Conservation (phyloP, 2,329 filamentous ascomycete genomes). For the Colletotrichum viniferum region DNA sequence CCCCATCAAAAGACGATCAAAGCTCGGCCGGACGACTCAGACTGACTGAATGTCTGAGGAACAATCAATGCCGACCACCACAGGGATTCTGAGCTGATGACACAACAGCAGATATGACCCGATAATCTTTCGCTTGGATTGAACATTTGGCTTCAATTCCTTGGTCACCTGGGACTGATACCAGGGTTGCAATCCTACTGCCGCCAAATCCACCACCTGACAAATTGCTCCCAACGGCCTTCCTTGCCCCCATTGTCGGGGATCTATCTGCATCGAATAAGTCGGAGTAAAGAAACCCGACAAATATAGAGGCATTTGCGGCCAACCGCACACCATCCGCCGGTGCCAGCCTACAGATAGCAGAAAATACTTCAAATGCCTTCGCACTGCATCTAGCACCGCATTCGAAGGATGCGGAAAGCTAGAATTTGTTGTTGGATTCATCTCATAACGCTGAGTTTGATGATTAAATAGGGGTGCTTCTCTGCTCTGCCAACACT, state of each 20-base stretch:
- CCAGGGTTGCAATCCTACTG: not conserved
- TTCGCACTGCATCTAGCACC: not conserved
- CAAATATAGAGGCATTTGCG: not conserved
- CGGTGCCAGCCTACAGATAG: not conserved
- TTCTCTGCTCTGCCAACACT: not conserved
- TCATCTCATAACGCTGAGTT: not conserved
- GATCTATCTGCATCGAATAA: not conserved
- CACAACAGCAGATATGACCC: too few species aligned
- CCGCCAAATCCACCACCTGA: not conserved
- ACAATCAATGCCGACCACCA: too few species aligned
- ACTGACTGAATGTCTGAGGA: too few species aligned
- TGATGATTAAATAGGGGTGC: not conserved
- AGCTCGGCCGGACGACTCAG: too few species aligned
- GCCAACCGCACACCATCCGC: not conserved
- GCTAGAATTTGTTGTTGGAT: not conserved
- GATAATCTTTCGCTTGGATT: too few species aligned
- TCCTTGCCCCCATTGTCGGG: not conserved
- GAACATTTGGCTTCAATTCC: too few species aligned
- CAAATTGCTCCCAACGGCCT: fast-evolving
- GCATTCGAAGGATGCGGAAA: not conserved
- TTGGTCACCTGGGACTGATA: not conserved
- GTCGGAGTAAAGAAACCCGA: fast-evolving
- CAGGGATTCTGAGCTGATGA: too few species aligned
- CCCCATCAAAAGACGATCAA: too few species aligned
- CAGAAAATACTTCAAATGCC: not conserved